Percentiles rank a stretch among this genome's conserved stretches.
phyloP scores from a whole-genome alignment of 108 stramenopile genomes.

The Pseudonitzschia delicatissima region DNA sequence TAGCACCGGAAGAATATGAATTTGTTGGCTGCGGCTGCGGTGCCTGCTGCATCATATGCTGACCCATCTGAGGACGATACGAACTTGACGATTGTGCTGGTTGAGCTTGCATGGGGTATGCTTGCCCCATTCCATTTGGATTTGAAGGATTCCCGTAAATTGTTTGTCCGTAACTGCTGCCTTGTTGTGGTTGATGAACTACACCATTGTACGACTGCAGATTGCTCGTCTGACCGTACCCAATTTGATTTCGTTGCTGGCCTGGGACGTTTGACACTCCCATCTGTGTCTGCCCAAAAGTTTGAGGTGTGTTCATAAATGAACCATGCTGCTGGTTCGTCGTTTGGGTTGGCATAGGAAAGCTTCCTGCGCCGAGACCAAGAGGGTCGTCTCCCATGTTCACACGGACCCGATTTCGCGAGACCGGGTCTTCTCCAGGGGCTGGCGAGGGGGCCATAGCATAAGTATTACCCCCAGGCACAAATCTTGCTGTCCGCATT shows the following conservation, averaged over 20 bases:
- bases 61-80: neutral
- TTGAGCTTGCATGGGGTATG: neutral
- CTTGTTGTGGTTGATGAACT: neutral
- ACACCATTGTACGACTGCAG: neutral
- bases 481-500: neutral
- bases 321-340: neutral
- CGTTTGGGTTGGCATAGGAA: neutral
- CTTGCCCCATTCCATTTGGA: neutral
- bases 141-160: neutral
- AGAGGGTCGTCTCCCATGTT: slow-evolving; percentile 44
- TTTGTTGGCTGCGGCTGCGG: neutral
- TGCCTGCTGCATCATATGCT: neutral
- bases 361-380: slow-evolving; percentile 16
- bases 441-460: slow-evolving; percentile 63
- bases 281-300: neutral
- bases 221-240: neutral
- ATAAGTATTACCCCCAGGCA: slow-evolving; percentile 8
- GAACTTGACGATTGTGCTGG: no score
- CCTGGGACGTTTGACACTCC: neutral
- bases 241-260: neutral
- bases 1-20: neutral
- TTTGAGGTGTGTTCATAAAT: neutral
- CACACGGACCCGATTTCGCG: slow-evolving; percentile 29
- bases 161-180: neutral
- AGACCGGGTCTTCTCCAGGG: slow-evolving; percentile 49